Evolutionary conservation across 768 basidiomycete species (phyloP).

Genomic region (Leucosporidium creatinivorum): DNA sequence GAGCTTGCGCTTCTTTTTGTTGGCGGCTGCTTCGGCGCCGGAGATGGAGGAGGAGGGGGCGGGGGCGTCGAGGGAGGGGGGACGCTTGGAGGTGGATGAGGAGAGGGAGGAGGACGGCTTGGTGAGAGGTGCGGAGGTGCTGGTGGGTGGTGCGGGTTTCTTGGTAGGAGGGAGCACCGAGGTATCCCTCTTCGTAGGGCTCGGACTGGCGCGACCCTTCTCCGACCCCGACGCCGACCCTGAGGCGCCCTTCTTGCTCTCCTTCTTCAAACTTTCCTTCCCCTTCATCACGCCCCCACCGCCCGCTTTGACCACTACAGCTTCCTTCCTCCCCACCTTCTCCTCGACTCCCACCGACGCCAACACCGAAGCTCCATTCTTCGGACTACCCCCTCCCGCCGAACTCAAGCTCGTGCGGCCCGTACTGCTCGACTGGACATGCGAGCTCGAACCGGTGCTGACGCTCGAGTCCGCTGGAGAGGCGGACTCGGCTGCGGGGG

Average conservation of each 20-base stretch:
- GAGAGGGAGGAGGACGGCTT: too few species aligned
- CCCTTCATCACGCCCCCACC: conserved; percentile 28
- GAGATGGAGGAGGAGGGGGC: too few species aligned
- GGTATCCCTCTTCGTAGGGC: background rate
- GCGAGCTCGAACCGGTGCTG: background rate
- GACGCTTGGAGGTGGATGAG: too few species aligned
- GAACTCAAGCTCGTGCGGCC: background rate
- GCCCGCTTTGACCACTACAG: background rate
- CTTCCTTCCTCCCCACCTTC: background rate
- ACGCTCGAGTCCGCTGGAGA: background rate
- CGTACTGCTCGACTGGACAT: background rate
- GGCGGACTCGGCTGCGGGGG: background rate
- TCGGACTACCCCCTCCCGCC: background rate
- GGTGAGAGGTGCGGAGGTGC: too few species aligned
- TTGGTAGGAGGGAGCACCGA: too few species aligned
- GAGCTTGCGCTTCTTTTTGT: conserved; percentile 16
- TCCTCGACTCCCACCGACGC: background rate
- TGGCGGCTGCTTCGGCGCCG: background rate
- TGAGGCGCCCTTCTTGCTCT: background rate
- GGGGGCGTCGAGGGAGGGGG: too few species aligned
- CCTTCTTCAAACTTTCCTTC: conserved; percentile 27
- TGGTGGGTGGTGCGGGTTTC: too few species aligned
- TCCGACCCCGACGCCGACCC: background rate
- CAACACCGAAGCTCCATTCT: background rate
- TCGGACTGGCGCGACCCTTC: background rate